Conservation (phyloP, 805 yeast genomes). For the Vanderwaltozyma polyspora region DNA sequence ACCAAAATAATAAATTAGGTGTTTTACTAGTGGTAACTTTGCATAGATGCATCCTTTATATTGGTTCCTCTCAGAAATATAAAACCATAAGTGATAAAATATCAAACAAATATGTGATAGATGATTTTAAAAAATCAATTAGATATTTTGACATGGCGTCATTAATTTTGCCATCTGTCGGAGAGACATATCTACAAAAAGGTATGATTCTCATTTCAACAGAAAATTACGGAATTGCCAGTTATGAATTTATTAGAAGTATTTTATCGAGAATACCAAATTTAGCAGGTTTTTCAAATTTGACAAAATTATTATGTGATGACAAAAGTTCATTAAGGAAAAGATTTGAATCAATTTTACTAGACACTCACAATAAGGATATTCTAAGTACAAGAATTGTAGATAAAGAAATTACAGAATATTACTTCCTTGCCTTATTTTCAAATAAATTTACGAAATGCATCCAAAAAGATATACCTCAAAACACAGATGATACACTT, state of each 20-base stretch:
- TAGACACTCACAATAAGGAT: conserved; percentile 15
- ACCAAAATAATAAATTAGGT: conserved; percentile 6
- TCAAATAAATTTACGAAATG: too few species aligned
- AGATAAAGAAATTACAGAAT: conserved; percentile 25
- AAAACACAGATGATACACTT: not conserved
- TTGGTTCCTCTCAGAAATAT: conserved; percentile 52
- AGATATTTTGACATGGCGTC: conserved; percentile 42
- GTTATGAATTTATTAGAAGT: conserved; percentile 34
- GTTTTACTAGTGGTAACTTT: conserved; percentile 8
- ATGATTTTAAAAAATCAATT: conserved; percentile 35
- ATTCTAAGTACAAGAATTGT: conserved; percentile 15
- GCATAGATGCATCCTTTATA: conserved; percentile 29
- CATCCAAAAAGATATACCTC: not conserved
- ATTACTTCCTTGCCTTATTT: conserved; percentile 21
- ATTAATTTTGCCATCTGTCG: conserved; percentile 51
- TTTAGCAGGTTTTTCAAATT: conserved; percentile 37
- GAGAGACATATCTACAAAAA: conserved; percentile 38
- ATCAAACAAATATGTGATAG: conserved; percentile 27
- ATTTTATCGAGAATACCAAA: conserved; percentile 42
- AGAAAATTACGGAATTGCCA: conserved; percentile 15
- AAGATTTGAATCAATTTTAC: conserved; percentile 13
- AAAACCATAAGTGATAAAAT: conserved; percentile 38
- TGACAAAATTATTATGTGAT: conserved; percentile 30
- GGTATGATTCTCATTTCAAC: conserved; percentile 20
- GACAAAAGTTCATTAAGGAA: conserved; percentile 24